A percentile compares a stretch with the other conserved stretches of the same genome.
Evolutionary conservation across 2,329 filamentous ascomycete species (phyloP).

Genomic region (Colletotrichum incanum): DNA sequence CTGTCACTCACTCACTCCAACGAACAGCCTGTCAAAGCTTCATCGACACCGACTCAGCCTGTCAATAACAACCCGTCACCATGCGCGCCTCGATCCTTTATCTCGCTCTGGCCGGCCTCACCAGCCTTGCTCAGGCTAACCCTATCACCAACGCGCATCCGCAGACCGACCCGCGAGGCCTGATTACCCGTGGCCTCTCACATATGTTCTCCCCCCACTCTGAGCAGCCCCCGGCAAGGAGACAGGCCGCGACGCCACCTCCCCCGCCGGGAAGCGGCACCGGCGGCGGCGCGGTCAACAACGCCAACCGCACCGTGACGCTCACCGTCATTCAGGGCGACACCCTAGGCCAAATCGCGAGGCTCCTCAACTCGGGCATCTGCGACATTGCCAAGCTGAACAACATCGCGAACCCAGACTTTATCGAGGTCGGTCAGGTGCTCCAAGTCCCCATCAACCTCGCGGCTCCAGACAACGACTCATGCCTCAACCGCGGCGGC

Average conservation of each 20-base stretch:
- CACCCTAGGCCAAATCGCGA: slow-evolving; percentile 33
- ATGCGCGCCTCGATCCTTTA: slow-evolving; percentile 33
- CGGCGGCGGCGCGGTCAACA: slow-evolving; percentile 7
- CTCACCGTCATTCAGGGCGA: slow-evolving; percentile 19
- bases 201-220: slow-evolving; percentile 2
- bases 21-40: slow-evolving; percentile 1
- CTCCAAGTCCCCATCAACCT: slow-evolving; percentile 30
- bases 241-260: slow-evolving; percentile 11
- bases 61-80: background rate
- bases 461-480: slow-evolving; percentile 32
- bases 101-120: slow-evolving; percentile 27
- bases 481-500: slow-evolving; percentile 30
- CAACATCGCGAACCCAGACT: slow-evolving; percentile 31
- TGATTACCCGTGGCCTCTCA: slow-evolving; percentile 25
- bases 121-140: slow-evolving; percentile 21
- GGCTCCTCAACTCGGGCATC: slow-evolving; percentile 37
- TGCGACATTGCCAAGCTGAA: slow-evolving; percentile 39
- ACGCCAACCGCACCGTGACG: slow-evolving; percentile 30
- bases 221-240: slow-evolving; percentile 13
- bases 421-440: slow-evolving; percentile 20
- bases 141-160: background rate
- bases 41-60: background rate
- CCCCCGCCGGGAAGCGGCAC: background rate
- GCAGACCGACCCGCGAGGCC: slow-evolving; percentile 8
- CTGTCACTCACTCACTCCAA: slow-evolving; percentile 2